Base-by-base conservation (phyloP, 306 rosid genomes). In the Rosa persica region DNA sequence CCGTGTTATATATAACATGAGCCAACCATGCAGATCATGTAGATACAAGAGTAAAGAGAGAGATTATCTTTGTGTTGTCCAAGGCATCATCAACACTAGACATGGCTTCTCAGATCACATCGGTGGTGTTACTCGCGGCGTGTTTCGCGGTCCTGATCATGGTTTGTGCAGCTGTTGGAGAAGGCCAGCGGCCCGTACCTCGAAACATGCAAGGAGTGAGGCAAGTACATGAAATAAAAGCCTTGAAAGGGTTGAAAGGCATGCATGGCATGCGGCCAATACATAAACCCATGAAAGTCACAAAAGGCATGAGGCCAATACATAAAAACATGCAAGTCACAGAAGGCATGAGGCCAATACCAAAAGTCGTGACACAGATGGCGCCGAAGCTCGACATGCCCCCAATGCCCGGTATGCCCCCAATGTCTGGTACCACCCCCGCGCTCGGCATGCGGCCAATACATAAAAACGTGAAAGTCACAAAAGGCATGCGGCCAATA, bases 91-190 rank as follows among this genome's bases (percentile, higher is more conserved):
- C 36, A 2, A 23, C 64, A 13, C 2, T 40, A 44, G 46, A 11
- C 58, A 90, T 88, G 95, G 92, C 80, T 84, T 80, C 81, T 23
- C 58, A 13, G 43, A 39, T 70, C 51, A 84, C 65, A 67, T 58
- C 82, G 42, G 82, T 83, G 30, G 20, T 82, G 75, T 57, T 82
- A 68, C 52, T 84, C 1, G 76, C 74, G 20, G 74, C 73, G 60
- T 70, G 77, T 23, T 71, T 90, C 25, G 73, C 83, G 12, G 72
- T 85, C 44, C 72, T 87, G 76, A 78, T 78, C 22, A 57, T 76
- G 74, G 70, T 76, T 39, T 86, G 57, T 74, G 79, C 75, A 12
- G 94, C 75, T 8, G 48, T 12, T 4, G 47, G 47, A 67, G 71
- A 67, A 39, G 48, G 71, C 8, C 71, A 67, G 15, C 12, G 48